Percentiles rank a stretch among this genome's conserved stretches.
These are phyloP conservation scores for Symbiotaphrina buchneri DNA, from an alignment of 495 filamentous ascomycete genomes.

Conservation along the genomic window DNA sequence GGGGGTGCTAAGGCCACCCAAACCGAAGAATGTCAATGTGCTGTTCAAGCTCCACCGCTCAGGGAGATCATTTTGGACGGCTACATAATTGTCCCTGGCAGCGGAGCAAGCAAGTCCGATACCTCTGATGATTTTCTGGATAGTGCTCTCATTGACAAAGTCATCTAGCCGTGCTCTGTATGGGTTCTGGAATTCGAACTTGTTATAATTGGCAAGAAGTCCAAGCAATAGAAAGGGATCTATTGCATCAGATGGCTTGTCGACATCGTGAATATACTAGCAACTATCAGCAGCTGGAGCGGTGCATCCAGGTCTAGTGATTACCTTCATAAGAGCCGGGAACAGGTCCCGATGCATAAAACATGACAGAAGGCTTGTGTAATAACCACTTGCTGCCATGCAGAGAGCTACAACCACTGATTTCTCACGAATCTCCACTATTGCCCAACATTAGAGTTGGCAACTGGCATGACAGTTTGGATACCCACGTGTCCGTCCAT, in stretches of 20 bases:
- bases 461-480: conserved; percentile 2
- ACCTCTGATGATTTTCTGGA: conserved; percentile 57
- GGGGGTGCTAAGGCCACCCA: conserved; percentile 49
- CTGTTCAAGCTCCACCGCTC: conserved; percentile 72
- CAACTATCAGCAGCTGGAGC: not conserved
- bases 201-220: conserved; percentile 94
- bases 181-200: conserved; percentile 96
- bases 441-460: conserved; percentile 4
- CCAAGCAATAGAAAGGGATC: conserved; percentile 70
- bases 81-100: conserved; percentile 53
- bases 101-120: conserved; percentile 44
- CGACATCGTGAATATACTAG: conserved; percentile 71
- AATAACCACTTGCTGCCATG: conserved; percentile 78
- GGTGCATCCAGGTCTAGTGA: conserved; percentile 4
- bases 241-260: conserved; percentile 33
- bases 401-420: conserved; percentile 66
- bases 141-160: conserved; percentile 81
- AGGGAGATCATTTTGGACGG: conserved; percentile 78
- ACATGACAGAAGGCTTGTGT: conserved; percentile 81
- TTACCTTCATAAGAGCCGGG: conserved; percentile 81
- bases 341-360: conserved; percentile 92
- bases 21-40: conserved; percentile 66
- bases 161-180: conserved; percentile 90
- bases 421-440: conserved; percentile 53
- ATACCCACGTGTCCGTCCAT: conserved; percentile 42